phyloP scores from a whole-genome alignment of 1,139 yeast genomes.

The Lodderomyces theae region DNA sequence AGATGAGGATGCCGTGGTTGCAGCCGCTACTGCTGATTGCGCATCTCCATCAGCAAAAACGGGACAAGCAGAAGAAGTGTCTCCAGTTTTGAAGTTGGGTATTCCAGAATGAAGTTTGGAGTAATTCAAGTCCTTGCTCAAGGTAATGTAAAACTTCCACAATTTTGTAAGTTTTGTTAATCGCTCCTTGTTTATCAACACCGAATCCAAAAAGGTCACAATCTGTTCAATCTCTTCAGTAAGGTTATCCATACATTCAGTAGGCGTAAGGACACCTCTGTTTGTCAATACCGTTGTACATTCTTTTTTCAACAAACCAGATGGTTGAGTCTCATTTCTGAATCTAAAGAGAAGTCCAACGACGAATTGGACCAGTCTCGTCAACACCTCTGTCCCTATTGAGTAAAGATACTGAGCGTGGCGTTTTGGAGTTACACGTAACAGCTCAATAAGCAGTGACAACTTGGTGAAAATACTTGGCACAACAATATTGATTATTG shows the following conservation, averaged over 20 bases:
- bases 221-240: slow-evolving; percentile 1
- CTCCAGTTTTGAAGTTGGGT: slow-evolving; percentile 24
- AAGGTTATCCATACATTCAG: slow-evolving; percentile 3
- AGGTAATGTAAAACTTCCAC: slow-evolving; percentile 43
- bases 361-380: slow-evolving; percentile 33
- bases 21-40: background rate
- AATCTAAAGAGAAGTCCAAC: slow-evolving; percentile 37
- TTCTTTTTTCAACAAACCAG: slow-evolving; percentile 5
- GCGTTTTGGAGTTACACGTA: slow-evolving; percentile 9
- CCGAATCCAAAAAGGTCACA: slow-evolving; percentile 7
- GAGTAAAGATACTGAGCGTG: slow-evolving; percentile 26
- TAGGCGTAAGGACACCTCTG: background rate
- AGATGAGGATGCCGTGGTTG: slow-evolving; percentile 5
- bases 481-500: slow-evolving; percentile 19
- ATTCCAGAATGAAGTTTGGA: slow-evolving; percentile 36
- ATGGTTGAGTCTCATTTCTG: slow-evolving; percentile 14
- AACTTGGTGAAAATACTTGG: slow-evolving; percentile 24
- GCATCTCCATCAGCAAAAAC: slow-evolving; percentile 10
- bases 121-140: slow-evolving; percentile 32
- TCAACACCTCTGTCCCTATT: slow-evolving; percentile 31
- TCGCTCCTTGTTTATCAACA: slow-evolving; percentile 20
- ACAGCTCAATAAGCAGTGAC: slow-evolving; percentile 18
- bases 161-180: slow-evolving; percentile 30
- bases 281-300: slow-evolving; percentile 3
- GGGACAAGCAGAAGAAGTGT: slow-evolving; percentile 10